Evolutionary conservation across 2,329 filamentous ascomycete species (phyloP).

Genomic region (Chrysoporthe puriensis): DNA sequence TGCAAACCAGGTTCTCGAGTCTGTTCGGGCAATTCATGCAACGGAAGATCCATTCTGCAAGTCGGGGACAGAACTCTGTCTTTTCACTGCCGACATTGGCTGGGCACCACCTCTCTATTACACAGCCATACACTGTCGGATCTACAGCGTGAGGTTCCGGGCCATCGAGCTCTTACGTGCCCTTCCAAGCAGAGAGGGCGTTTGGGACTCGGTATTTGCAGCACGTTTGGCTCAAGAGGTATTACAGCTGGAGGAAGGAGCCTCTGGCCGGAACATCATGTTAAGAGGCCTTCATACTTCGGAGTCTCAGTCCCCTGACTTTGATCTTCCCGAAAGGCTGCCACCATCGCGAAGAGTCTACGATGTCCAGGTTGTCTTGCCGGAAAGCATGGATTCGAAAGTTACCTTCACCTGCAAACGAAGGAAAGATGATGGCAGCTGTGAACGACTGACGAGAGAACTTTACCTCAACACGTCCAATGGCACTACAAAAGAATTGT

Average conservation of each 20-base stretch:
- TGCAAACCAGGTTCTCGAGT: slow-evolving; percentile 1
- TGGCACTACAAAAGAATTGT: background rate
- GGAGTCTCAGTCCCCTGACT: background rate
- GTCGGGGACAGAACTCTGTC: slow-evolving; percentile 34
- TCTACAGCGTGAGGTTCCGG: slow-evolving; percentile 44
- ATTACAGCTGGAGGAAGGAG: background rate
- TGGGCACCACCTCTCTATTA: slow-evolving; percentile 51
- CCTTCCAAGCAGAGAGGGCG: slow-evolving; percentile 42
- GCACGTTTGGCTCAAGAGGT: slow-evolving; percentile 8
- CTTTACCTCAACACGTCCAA: background rate
- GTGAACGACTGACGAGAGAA: slow-evolving; percentile 8
- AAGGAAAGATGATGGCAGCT: background rate
- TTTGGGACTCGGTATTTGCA: slow-evolving; percentile 42
- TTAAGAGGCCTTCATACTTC: background rate
- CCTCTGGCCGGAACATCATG: background rate
- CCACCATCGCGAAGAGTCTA: slow-evolving; percentile 11
- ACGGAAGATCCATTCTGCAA: slow-evolving; percentile 22
- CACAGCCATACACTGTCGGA: slow-evolving; percentile 50
- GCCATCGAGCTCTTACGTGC: slow-evolving; percentile 40
- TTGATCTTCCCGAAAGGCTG: background rate
- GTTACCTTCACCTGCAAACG: slow-evolving; percentile 8
- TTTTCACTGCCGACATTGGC: slow-evolving; percentile 46
- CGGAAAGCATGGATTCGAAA: background rate
- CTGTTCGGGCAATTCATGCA: background rate
- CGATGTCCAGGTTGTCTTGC: slow-evolving; percentile 5